Evolutionary conservation across 2,329 filamentous ascomycete species (phyloP).

Genomic region (Aureobasidium sp.): DNA sequence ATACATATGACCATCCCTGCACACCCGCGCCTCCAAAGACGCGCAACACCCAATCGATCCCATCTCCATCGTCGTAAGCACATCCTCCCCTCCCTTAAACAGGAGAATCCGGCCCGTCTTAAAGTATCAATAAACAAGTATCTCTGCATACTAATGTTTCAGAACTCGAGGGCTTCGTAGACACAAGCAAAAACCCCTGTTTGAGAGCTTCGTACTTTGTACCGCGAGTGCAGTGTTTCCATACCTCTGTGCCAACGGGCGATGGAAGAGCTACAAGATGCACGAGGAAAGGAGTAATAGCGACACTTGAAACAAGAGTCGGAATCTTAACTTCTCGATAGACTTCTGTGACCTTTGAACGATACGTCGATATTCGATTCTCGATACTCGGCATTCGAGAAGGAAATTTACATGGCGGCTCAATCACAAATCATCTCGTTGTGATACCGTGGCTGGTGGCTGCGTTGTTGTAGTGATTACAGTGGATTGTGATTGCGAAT

Average conservation of each 20-base stretch:
- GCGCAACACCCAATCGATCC: constrained; percentile 12
- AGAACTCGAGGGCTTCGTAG: neutral
- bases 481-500: constrained; percentile 3
- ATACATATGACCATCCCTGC: neutral
- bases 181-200: too few species aligned
- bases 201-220: neutral
- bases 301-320: too few species aligned
- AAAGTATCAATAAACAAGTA: neutral
- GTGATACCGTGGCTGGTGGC: neutral
- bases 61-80: neutral
- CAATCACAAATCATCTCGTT: too few species aligned
- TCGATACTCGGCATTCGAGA: too few species aligned
- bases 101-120: neutral
- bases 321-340: too few species aligned
- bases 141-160: constrained; percentile 4
- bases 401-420: too few species aligned
- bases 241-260: too few species aligned
- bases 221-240: too few species aligned
- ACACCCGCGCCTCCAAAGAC: neutral
- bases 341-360: too few species aligned
- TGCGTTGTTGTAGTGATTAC: constrained; percentile 15
- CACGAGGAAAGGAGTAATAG: too few species aligned
- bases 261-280: too few species aligned
- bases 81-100: neutral
- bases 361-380: too few species aligned